phyloP scores from a whole-genome alignment of 495 filamentous ascomycete species.

The Lentithecium fluviatile region DNA sequence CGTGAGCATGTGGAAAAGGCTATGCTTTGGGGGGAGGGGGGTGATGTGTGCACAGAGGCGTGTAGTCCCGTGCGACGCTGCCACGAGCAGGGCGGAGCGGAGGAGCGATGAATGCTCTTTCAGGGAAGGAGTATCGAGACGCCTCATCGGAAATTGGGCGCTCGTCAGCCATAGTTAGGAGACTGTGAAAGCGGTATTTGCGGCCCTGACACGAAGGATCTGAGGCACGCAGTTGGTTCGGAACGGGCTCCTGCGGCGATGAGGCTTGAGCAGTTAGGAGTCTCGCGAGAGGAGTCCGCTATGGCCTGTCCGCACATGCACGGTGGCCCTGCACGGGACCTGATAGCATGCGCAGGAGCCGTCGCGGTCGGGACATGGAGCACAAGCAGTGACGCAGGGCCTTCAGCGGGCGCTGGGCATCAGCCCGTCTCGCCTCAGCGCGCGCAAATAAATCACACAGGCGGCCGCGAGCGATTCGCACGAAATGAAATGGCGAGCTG shows the following conservation, averaged over 20 bases:
- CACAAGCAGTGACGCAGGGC: too few species aligned
- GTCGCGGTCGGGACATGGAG: too few species aligned
- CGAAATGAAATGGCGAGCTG: background rate
- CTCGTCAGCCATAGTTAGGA: constrained; percentile 16
- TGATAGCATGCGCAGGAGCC: too few species aligned
- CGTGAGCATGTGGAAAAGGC: constrained; percentile 1
- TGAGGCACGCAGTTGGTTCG: constrained; percentile 16
- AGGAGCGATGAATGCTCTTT: background rate
- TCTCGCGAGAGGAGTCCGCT: constrained; percentile 6
- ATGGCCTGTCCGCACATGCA: constrained; percentile 21
- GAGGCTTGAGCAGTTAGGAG: constrained; percentile 26
- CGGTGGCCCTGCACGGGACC: constrained; percentile 13
- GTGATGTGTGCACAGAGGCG: background rate
- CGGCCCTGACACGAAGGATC: constrained; percentile 1
- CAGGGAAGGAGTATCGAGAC: constrained; percentile 10
- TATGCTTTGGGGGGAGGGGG: too few species aligned
- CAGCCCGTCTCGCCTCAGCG: constrained; percentile 17
- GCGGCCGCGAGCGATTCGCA: background rate
- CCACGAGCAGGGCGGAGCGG: constrained; percentile 11
- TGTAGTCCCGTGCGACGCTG: background rate
- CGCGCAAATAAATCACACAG: background rate
- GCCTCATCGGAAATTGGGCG: constrained; percentile 25
- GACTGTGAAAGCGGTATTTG: constrained; percentile 6
- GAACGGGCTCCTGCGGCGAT: constrained; percentile 7
- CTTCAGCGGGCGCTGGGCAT: background rate